These are phyloP conservation scores for Plantago ovata DNA, from an alignment of 257 asterid species.

Conservation along the genomic window DNA sequence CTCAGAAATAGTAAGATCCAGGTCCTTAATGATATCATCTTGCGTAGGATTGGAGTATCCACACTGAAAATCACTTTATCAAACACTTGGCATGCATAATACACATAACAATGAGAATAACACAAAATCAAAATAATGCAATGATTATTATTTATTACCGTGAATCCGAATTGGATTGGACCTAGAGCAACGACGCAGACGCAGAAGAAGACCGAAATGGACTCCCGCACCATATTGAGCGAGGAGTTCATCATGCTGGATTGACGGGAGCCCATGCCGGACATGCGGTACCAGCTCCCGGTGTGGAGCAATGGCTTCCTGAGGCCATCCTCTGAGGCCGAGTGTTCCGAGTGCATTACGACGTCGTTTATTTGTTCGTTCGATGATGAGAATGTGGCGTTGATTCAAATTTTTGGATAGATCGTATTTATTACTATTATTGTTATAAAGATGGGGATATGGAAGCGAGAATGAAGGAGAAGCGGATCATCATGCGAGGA, in stretches of 20 bases:
- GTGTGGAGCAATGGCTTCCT: slow-evolving; percentile 83
- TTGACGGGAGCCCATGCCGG: slow-evolving; percentile 55
- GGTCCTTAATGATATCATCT: slow-evolving; percentile 56
- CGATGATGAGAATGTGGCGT: neutral
- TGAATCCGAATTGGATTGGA: slow-evolving; percentile 76
- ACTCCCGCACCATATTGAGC: slow-evolving; percentile 46
- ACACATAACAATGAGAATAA: neutral
- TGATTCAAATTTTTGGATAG: neutral
- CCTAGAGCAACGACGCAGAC: slow-evolving; percentile 76
- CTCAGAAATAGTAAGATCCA: slow-evolving; percentile 71
- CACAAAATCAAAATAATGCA: neutral
- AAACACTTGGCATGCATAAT: neutral
- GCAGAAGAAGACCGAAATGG: slow-evolving; percentile 70
- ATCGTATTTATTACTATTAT: neutral
- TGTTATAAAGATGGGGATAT: neutral
- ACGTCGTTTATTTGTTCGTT: neutral
- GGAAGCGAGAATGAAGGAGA: slow-evolving; percentile 1
- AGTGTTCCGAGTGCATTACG: slow-evolving; percentile 30
- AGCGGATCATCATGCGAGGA: neutral
- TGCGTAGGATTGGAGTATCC: slow-evolving; percentile 87
- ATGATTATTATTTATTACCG: slow-evolving; percentile 23
- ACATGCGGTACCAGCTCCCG: slow-evolving; percentile 86
- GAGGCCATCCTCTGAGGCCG: slow-evolving; percentile 60
- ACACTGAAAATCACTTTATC: slow-evolving; percentile 36
- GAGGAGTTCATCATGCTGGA: slow-evolving; percentile 66